These are phyloP conservation scores for Cucurbita argyrosperma DNA, from an alignment of 306 rosid species.

Conservation along the genomic window DNA sequence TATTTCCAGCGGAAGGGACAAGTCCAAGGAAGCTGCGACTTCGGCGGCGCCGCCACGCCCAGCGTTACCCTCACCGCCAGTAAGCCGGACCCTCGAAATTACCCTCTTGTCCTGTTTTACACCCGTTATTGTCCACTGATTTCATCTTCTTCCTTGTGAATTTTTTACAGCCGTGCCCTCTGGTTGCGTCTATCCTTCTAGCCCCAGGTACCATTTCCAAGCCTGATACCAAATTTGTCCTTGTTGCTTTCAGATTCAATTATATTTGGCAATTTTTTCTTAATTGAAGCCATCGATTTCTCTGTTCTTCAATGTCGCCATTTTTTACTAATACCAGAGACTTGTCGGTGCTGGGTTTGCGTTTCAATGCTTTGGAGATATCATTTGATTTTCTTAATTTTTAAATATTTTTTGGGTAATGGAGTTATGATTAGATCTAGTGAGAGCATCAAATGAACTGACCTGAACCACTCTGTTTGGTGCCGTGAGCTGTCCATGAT, in stretches of 20 bases:
- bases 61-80: constrained; percentile 38
- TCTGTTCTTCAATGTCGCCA: not conserved
- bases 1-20: constrained; percentile 70
- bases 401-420: not conserved
- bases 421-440: not conserved
- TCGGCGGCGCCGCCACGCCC: constrained; percentile 38
- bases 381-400: too few species aligned
- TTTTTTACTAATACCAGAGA: not conserved
- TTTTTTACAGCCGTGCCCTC: constrained; percentile 40
- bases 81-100: not conserved
- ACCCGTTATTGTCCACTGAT: not conserved
- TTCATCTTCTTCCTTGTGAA: not conserved
- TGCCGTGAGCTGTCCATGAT: not conserved
- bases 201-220: constrained; percentile 35
- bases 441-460: not conserved
- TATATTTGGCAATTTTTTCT: not conserved
- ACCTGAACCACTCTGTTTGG: not conserved
- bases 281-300: not conserved
- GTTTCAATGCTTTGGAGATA: not conserved
- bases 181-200: constrained; percentile 58
- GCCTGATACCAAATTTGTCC: not conserved
- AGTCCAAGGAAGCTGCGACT: constrained; percentile 58
- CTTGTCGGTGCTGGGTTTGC: not conserved
- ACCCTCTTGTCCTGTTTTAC: not conserved
- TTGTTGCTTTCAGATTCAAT: not conserved